Evolutionary conservation across 192 early-diverging fungal species (phyloP), one percentile per base, ranked within the genome.

Genomic region (Coemansia sp.): DNA sequence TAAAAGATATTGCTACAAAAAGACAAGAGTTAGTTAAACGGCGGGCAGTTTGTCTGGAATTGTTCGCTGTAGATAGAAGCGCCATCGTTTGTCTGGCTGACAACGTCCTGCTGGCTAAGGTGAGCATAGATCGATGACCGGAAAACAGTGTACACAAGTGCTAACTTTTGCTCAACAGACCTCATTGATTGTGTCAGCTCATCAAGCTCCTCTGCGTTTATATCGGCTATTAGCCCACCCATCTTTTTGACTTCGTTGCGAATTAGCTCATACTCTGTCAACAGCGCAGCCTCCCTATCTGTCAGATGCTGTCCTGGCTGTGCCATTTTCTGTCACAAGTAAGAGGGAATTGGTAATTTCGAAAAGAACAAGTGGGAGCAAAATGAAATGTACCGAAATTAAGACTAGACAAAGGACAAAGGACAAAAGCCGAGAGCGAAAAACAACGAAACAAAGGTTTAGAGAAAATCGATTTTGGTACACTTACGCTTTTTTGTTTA

Each of bases 21-120:
- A 46, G 12, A 26, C 34, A 31, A 57, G 34, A 57, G 30, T 30
- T 72, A 81, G 34, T 81, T 72, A 62, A 81, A 81, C 30, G 78
- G 78, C 49, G 78, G 78, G 39, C 78, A 81, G 43, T 81, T 81
- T 37, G 78, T 81, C 64, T 81, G 78, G 23, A 81, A 81, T 43
- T 64, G 66, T 43, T 81, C 78, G 59, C 62, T 66, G 55, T 71
- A 74, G 4, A 65, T 48, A n/a, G 72, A 67, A 29, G 59, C 51
- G 2, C 34, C 59, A 12, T 71, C 72, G 53, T 65, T 63, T 0
- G 43, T 48, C 40, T 74, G 71, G 30, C 57, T 67, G 16, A 49
- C 42, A 25, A 65, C 40, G 30, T 77, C 71, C 43, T 82, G 74
- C 51, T 82, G 79, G 61, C 62, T 77, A 23, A 82, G 63, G 40